A percentile compares a stretch with the other conserved stretches of the same genome.
Evolutionary conservation across 2,329 filamentous ascomycete species (phyloP).

Genomic region (Colletotrichum ledebouriae): DNA sequence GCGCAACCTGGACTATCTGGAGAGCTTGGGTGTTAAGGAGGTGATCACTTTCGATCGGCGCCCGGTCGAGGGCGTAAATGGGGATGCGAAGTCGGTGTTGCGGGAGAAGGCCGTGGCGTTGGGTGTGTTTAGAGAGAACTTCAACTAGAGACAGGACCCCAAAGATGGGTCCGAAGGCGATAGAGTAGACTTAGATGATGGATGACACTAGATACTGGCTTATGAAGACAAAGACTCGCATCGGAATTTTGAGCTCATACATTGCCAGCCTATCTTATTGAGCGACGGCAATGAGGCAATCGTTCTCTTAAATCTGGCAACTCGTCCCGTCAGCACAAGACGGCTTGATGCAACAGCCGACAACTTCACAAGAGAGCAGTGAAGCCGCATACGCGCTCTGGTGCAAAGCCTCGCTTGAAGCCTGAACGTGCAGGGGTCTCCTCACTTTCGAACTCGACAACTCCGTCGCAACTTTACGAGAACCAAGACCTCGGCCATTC

Average conservation of each 20-base stretch:
- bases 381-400: neutral
- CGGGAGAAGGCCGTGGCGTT: conserved; percentile 60
- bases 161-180: too few relatives aligned
- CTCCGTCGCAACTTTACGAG: neutral
- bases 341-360: neutral
- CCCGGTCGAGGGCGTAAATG: conserved; percentile 47
- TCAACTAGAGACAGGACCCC: conserved; percentile 38
- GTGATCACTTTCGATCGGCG: conserved; percentile 69
- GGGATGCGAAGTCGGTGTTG: conserved; percentile 52
- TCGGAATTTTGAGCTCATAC: too few relatives aligned
- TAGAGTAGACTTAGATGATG: neutral
- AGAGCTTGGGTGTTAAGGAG: conserved; percentile 72
- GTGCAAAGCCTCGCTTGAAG: too few relatives aligned
- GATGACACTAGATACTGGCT: neutral
- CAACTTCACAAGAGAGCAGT: neutral
- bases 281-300: too few relatives aligned
- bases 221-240: too few relatives aligned
- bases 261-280: too few relatives aligned
- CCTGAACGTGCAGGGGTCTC: neutral
- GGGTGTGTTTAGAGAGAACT: conserved; percentile 53
- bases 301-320: too few relatives aligned
- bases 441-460: rapidly evolving
- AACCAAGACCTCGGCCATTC: rapidly evolving
- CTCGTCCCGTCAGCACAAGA: too few relatives aligned
- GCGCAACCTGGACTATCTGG: conserved; percentile 78